Base-by-base conservation (phyloP, 2,329 filamentous ascomycete species). In the Alternaria metachromatica region DNA sequence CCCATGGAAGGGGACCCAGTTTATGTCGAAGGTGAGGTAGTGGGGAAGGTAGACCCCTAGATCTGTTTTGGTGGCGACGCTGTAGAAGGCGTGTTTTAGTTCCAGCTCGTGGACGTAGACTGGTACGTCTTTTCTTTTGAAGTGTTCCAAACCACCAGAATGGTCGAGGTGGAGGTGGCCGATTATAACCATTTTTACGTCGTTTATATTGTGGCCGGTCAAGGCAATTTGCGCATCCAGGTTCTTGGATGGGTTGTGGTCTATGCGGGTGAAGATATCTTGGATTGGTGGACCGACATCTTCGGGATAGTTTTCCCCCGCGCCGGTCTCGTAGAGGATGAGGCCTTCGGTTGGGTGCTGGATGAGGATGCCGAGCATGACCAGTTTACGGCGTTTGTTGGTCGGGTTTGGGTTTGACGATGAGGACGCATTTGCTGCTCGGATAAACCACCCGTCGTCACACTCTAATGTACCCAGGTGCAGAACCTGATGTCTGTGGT, bases 51-150 rank as follows among this genome's bases (percentile, higher is more conserved):
- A 79, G 20, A 76, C 71, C 6, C 77, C 78, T 4, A 73, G 37
- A 55, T 81, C 78, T 3, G 71, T 66, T 49, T 76, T 76, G 8
- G 76, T 80, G 5, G 79, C 79, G 8, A 81, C 78, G 50, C 49
- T 53, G 21, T 53, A 53, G 3, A 53, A 53, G 13, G 49, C 79
- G 60, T 80, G 72, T 60, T 80, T 80, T 26, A 80, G 60, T 59
- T 80, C 79, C 23, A 76, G 65, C 58, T 81, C 78, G 55, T 81
- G 78, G 26, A 78, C 77, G 58, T 78, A 79, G 57, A 81, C 74
- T 4, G 76, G 76, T 7, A 80, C 67, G 12, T 74, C 72, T 15
- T 75, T 80, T 49, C 73, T 72, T 41, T 68, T 67, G 69, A 80
- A 80, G 43, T 70, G 69, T 18, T 79, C 77, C 3, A 80, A 62